Base-by-base conservation (phyloP, 331 rosid genomes). In the Quercus lobata region DNA sequence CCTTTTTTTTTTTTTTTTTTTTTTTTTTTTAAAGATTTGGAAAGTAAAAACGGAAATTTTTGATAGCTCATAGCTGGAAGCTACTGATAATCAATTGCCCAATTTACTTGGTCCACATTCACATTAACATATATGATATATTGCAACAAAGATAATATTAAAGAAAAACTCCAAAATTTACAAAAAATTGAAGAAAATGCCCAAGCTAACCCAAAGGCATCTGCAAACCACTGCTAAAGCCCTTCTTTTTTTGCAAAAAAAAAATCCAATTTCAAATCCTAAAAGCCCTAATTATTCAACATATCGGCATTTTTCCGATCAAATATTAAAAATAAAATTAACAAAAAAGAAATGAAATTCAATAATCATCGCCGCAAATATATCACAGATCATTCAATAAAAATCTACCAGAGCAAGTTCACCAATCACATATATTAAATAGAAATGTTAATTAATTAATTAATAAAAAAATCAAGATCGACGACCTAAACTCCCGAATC, bases 311-410 rank as follows among this genome's bases (percentile, higher is more conserved):
- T 73, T 24, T 4, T 4, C 35, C 34, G 68, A 66, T 34, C 25
- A 71, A 15, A 32, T 55, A 78, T 74, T 41, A 58, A 80, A 58
- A 58, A 35, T 54, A n/a, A 75, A 24, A 58, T 24, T 16, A 1
- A 62, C 12, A 57, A 72, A 71, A 75, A 75, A 71, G 41, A 75
- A 34, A 9, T 29, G 41, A 49, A 49, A 35, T 56, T 12, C 16
- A 74, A 80, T 83, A 73, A 74, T 76, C 71, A 72, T 60, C 80
- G 55, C 56, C 63, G 17, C 14, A 19, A 49, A 57, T 46, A 56
- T 61, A 79, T 25, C 69, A 5, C 32, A 69, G 49, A 80, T 87
- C 92, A 89, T 35, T 78, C 30, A 71, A 83, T 53, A 65, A 57
- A 61, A 17, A 79, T 44, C 81, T 49, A 44, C 22, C 73, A 52